Evolutionary conservation across 2,329 filamentous ascomycete species (phyloP), one percentile per base, ranked within the genome.

Genomic region (Proliferodiscus dingleyae): DNA sequence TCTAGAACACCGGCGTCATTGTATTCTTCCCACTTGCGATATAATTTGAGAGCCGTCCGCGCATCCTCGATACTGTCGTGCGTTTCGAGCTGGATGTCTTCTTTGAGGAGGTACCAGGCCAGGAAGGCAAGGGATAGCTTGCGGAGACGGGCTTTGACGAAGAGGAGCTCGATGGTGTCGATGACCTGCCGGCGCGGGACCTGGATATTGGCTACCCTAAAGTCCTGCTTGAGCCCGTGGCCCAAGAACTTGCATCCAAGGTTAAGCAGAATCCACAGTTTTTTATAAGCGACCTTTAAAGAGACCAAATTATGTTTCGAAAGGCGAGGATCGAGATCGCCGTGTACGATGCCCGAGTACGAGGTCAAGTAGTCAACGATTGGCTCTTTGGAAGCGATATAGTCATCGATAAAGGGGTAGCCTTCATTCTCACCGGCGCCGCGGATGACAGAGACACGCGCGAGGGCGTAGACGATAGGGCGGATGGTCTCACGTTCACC

Each of bases 1-100:
- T 93, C 83, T 41, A 95, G 70, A 4, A 95, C 81, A 0, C 90
- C 91, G 0, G 88, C 89, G 55, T 94, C 89, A 42, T 85, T 74
- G 60, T 87, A 97, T 68, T 97, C 90, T 52, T 88, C 76, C 66
- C 89, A 96, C 65, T 95, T 96, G 36, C 85, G 78, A 60, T 84
- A 98, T 7, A 98, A 73, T 63, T 89, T 87, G 32, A 97, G 73
- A 0, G 94, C 93, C 32, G 91, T 96, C 21, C 86, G 78, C 1
- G 93, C 90, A 64, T 98, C 93, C 66, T 97, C 93, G 56, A 98
- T 94, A 9, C 85, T 91, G 67, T 98, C 93, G 67, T 98, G 94
- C 5, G 83, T 89, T 55, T 89, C 86, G 60, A 88, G 77, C 67
- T 98, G 94, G 50, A 98, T 96, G 60, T 91, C 89, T 66, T 97